Conservation (phyloP, 1,139 yeast genomes). For the Debaryomyces sp. region DNA sequence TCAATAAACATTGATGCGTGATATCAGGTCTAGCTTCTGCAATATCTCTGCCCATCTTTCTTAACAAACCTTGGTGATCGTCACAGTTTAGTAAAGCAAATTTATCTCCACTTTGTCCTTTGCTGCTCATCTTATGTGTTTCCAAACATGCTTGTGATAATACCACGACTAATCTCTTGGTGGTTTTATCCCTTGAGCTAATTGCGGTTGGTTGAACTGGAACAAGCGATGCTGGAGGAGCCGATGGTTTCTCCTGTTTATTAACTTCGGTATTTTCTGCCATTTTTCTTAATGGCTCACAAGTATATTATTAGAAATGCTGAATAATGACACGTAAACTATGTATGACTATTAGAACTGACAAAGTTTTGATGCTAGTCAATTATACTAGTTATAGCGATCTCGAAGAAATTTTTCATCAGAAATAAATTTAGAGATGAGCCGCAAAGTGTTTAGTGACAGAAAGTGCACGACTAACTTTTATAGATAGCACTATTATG, state of each 20-base stretch:
- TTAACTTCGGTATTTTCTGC: constrained; percentile 30
- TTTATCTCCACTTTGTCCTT: constrained; percentile 85
- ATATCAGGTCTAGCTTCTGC: constrained; percentile 98
- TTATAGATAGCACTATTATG: not conserved
- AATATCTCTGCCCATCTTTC: constrained; percentile 95
- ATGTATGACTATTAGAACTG: not conserved
- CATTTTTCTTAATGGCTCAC: not conserved
- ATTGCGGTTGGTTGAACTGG: constrained; percentile 86
- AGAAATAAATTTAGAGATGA: constrained; percentile 4
- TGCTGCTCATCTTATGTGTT: constrained; percentile 82
- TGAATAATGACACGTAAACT: not conserved
- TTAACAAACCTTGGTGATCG: constrained; percentile 93
- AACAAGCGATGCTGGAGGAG: constrained; percentile 70
- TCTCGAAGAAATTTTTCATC: constrained; percentile 7
- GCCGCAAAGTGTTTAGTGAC: constrained; percentile 1
- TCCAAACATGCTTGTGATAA: constrained; percentile 94
- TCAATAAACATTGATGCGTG: constrained; percentile 92
- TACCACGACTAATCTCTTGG: constrained; percentile 87
- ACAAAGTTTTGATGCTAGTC: not conserved
- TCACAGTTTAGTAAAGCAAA: constrained; percentile 94
- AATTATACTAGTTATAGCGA: not conserved
- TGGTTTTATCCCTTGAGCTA: constrained; percentile 77
- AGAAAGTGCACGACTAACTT: constrained; percentile 5
- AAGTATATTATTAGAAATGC: not conserved
- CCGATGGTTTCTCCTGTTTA: constrained; percentile 31